Conservation (phyloP, 2,329 filamentous ascomycete species). For the Aureobasidium mangrovei region DNA sequence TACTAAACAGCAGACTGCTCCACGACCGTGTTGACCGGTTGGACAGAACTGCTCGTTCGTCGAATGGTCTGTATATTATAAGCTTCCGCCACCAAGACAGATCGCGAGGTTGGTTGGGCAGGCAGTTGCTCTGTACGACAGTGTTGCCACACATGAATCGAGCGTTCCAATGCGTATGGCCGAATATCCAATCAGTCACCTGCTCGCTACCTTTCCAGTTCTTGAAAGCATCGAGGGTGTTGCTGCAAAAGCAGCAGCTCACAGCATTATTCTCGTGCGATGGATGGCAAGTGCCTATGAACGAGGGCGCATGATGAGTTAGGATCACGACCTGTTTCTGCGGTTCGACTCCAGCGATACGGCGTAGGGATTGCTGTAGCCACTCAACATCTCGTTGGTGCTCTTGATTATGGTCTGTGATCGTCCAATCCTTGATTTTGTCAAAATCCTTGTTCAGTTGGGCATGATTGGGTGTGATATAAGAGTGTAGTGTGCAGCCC, state of each 20-base stretch:
- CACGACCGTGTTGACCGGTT: background rate
- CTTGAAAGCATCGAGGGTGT: constrained; percentile 29
- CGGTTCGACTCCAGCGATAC: constrained; percentile 8
- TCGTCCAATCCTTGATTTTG: constrained; percentile 43
- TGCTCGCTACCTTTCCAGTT: constrained; percentile 13
- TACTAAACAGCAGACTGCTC: background rate
- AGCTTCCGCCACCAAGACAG: constrained; percentile 19
- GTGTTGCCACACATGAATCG: constrained; percentile 27
- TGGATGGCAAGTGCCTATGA: constrained; percentile 40
- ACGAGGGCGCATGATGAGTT: constrained; percentile 49
- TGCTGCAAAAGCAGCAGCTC: constrained; percentile 45
- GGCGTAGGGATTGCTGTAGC: constrained; percentile 36
- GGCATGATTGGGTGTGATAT: constrained; percentile 32
- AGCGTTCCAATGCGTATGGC: constrained; percentile 37
- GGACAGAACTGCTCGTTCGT: constrained; percentile 13
- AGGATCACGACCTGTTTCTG: constrained; percentile 29
- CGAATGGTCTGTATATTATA: constrained; percentile 17
- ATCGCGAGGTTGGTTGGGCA: constrained; percentile 19
- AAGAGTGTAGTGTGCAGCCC: constrained; percentile 50
- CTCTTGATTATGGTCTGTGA: constrained; percentile 39
- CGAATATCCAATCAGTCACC: constrained; percentile 37
- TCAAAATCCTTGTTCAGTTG: constrained; percentile 41
- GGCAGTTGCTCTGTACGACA: constrained; percentile 30
- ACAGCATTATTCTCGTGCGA: constrained; percentile 37
- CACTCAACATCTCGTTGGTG: constrained; percentile 42